phyloP scores from a whole-genome alignment of 768 basidiomycete genomes.

The Strobilomyces confusus region DNA sequence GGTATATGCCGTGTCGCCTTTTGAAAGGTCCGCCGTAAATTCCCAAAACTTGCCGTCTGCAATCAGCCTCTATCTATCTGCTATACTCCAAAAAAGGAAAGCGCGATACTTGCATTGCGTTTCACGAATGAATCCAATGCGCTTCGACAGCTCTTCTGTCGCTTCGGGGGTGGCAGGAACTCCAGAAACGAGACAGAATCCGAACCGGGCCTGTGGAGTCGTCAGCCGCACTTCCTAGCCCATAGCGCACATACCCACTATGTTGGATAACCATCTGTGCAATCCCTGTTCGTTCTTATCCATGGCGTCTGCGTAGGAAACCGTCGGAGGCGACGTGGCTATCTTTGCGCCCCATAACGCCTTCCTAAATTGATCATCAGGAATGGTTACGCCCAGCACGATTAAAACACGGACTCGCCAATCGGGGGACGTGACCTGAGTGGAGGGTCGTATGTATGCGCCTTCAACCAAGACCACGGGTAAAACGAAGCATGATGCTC shows the following conservation, averaged over 20 bases:
- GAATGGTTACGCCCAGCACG: neutral
- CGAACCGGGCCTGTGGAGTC: conserved; percentile 69
- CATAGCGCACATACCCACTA: conserved; percentile 46
- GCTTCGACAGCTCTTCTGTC: conserved; percentile 71
- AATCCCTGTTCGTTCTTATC: conserved; percentile 58
- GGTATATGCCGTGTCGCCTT: conserved; percentile 94
- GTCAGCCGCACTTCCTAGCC: neutral
- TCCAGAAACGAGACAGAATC: conserved; percentile 82
- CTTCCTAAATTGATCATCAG: conserved; percentile 38
- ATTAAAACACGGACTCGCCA: conserved; percentile 42
- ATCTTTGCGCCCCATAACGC: conserved; percentile 83
- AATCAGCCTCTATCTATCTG: conserved; percentile 36
- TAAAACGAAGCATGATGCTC: conserved; percentile 75
- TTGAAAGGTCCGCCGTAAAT: conserved; percentile 86
- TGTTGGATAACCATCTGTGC: conserved; percentile 74
- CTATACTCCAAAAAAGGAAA: conserved; percentile 1
- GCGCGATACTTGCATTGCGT: conserved; percentile 53
- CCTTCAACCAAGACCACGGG: conserved; percentile 81
- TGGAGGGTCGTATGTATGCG: conserved; percentile 78
- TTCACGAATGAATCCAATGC: conserved; percentile 86
- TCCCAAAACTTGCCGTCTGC: conserved; percentile 96
- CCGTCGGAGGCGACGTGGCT: conserved; percentile 64
- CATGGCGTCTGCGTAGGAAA: conserved; percentile 75
- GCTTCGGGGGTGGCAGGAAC: conserved; percentile 79
- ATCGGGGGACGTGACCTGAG: conserved; percentile 19